Evolutionary conservation across 2,329 filamentous ascomycete species (phyloP).

Genomic region (Achaetomium macrosporum): DNA sequence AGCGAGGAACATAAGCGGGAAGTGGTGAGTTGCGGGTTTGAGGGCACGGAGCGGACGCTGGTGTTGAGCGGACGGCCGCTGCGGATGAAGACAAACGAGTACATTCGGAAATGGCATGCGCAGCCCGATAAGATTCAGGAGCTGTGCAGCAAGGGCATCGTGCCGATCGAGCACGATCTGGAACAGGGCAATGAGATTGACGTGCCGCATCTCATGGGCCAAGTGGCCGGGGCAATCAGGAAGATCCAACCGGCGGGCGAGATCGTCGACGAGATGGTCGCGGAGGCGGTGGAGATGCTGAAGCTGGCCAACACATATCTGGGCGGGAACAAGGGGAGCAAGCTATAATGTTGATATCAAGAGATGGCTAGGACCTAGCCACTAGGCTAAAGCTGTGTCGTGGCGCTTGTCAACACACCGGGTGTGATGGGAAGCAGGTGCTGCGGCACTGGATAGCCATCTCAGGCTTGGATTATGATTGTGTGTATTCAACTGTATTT

Average conservation of each 20-base stretch:
- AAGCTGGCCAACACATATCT: constrained; percentile 58
- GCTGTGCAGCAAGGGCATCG: constrained; percentile 69
- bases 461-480: too few relatives aligned
- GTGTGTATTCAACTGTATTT: too few relatives aligned
- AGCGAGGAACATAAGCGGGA: constrained; percentile 76
- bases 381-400: too few relatives aligned
- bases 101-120: constrained; percentile 74
- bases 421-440: too few relatives aligned
- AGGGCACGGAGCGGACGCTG: constrained; percentile 75
- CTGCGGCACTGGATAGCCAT: too few relatives aligned
- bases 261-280: constrained; percentile 89
- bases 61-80: constrained; percentile 78
- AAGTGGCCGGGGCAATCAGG: constrained; percentile 74
- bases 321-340: constrained; percentile 32
- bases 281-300: constrained; percentile 64
- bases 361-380: too few relatives aligned
- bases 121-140: constrained; percentile 67
- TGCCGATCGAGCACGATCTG: constrained; percentile 77
- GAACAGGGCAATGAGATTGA: constrained; percentile 79
- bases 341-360: constrained; percentile 28
- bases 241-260: constrained; percentile 73
- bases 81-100: constrained; percentile 75
- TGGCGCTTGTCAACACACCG: too few relatives aligned
- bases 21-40: constrained; percentile 72
- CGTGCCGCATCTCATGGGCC: constrained; percentile 86